Base-by-base conservation (phyloP, 345 rosid species). In the Arabidopsis arenosa region DNA sequence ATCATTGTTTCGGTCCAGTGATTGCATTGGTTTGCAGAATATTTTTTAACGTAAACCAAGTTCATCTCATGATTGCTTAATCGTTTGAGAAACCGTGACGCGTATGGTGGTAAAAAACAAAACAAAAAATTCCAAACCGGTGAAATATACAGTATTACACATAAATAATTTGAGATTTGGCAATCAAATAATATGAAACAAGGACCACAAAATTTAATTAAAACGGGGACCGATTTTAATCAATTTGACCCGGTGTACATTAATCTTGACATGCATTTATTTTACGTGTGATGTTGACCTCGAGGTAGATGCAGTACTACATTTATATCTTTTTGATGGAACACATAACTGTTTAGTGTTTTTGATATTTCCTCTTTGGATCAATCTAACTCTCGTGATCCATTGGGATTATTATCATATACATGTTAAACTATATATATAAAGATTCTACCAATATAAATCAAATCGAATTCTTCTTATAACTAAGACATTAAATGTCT, bases 261-360 rank as follows among this genome's bases (percentile, higher is more conserved):
- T 70, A 76, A 70, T 60, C 75, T 70, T 69, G 70, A 62, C 51
- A 70, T 63, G 70, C 66, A 76, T 62, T 76, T 54, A 76, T 52
- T 70, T 68, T 44, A 69, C 80, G 71, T 69, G 39, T 62, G 80
- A 76, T 70, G 75, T 54, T 70, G 80, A 76, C 80, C 65, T 70
- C 41, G 63, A 43, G 41, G 58, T 70, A 11, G 4, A 43, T 41
- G 11, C 80, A 76, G 80, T 70, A 70, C 75, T 26, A 14, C 66
- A 70, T 76, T 76, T 70, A 69, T 76, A 76, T 76, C 35, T 44
- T 69, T 75, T 62, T 44, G 75, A 76, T 69, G 35, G 15, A 61
- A 69, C 80, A 62, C 75, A 12, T 52, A 68, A n/a, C 64, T 6
- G 63, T 62, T 13, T 76, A 52, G 33, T n/a, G 13, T 61, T 62